Evolutionary conservation across 176 grass and related monocot species (phyloP).

Genomic region (Carex myosuroides): DNA sequence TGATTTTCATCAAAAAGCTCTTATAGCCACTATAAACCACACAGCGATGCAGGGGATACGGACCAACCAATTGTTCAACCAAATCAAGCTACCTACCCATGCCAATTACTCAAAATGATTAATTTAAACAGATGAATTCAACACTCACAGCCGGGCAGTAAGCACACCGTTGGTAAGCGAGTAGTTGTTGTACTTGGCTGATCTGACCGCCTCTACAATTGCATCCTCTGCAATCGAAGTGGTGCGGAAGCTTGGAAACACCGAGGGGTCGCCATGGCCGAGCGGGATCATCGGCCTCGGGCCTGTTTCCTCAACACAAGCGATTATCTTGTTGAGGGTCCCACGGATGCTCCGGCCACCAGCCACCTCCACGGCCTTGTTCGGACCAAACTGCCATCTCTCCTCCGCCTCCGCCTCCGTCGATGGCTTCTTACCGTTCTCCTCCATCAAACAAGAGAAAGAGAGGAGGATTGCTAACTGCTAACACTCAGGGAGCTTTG

Average conservation of each 20-base stretch:
- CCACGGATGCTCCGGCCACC: constrained; percentile 42
- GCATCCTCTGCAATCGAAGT: constrained; percentile 52
- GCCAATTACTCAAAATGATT: neutral
- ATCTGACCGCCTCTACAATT: constrained; percentile 48
- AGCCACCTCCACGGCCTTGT: constrained; percentile 15
- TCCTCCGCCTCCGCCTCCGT: neutral
- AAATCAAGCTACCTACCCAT: neutral
- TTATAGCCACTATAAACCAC: neutral
- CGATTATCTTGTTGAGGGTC: constrained; percentile 21
- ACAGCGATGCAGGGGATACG: neutral
- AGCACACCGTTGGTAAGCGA: constrained; percentile 25
- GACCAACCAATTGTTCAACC: neutral
- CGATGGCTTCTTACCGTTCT: neutral
- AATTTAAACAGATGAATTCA: neutral
- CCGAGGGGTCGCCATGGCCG: constrained; percentile 55
- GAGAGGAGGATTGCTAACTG: too few species aligned
- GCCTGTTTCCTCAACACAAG: constrained; percentile 30
- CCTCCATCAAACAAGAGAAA: neutral
- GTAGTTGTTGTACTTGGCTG: constrained; percentile 51
- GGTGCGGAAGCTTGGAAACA: constrained; percentile 59
- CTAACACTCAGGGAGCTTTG: too few species aligned
- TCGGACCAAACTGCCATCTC: constrained; percentile 38
- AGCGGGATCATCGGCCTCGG: constrained; percentile 40
- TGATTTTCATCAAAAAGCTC: neutral
- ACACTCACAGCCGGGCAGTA: constrained; percentile 42